Conservation (phyloP, 371 early-diverging fungal species). For the Encephalitozoon hellem region DNA sequence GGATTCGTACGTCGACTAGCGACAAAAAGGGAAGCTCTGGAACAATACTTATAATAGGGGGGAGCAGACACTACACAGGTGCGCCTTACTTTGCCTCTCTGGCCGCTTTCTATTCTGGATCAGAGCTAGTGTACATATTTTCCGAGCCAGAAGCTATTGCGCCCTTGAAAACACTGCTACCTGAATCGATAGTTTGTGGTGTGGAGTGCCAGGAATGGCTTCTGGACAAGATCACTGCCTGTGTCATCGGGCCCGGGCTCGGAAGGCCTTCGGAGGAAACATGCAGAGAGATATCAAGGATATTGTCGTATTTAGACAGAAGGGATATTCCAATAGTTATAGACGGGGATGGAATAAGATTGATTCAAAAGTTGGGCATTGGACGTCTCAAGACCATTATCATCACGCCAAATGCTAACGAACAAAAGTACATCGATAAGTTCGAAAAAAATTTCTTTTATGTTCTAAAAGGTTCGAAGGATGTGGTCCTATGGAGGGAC, state of each 20-base stretch:
- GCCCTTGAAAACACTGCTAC: conserved; percentile 65
- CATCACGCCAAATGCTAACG: conserved; percentile 56
- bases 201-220: conserved; percentile 41
- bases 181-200: conserved; percentile 45
- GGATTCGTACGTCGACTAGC: not conserved
- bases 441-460: conserved; percentile 65
- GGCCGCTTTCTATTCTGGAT: conserved; percentile 71
- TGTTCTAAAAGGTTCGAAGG: conserved; percentile 72
- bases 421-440: conserved; percentile 42
- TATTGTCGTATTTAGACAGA: conserved; percentile 23
- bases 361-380: conserved; percentile 2
- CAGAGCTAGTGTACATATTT: conserved; percentile 76
- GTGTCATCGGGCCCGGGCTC: conserved; percentile 55
- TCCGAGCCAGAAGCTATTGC: conserved; percentile 71
- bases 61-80: conserved; percentile 67
- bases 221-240: conserved; percentile 41
- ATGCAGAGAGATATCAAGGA: conserved; percentile 24
- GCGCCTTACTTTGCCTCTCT: conserved; percentile 80
- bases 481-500: conserved; percentile 63
- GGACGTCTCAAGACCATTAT: conserved; percentile 29
- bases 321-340: conserved; percentile 36
- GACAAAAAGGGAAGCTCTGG: conserved; percentile 47
- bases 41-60: conserved; percentile 50
- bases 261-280: conserved; percentile 7
- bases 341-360: conserved; percentile 55